These are phyloP conservation scores for Penicillium sp. DNA, from an alignment of 2,329 filamentous ascomycete genomes.

Conservation along the genomic window DNA sequence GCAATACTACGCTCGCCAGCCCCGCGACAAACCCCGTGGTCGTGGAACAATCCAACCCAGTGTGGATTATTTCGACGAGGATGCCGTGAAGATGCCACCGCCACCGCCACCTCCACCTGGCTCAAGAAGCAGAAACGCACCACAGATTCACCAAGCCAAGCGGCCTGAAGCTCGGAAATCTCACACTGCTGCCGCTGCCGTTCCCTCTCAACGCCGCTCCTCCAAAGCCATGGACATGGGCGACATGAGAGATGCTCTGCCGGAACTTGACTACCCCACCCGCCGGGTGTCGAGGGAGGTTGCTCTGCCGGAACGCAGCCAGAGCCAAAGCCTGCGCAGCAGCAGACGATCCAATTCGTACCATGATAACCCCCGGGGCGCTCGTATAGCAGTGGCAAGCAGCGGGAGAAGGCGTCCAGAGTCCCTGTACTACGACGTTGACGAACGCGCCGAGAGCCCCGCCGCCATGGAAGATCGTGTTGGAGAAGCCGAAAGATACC, in stretches of 20 bases:
- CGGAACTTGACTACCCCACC: conserved; percentile 25
- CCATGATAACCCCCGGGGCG: conserved; percentile 30
- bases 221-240: conserved; percentile 36
- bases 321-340: conserved; percentile 33
- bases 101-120: conserved; percentile 42
- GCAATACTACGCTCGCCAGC: conserved; percentile 28
- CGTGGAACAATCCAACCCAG: conserved; percentile 29
- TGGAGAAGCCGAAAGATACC: conserved; percentile 40
- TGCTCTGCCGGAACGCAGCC: conserved; percentile 34
- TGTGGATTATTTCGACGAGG: conserved; percentile 36
- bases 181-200: conserved; percentile 28
- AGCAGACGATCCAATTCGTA: conserved; percentile 32
- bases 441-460: conserved; percentile 12
- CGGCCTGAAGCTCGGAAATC: conserved; percentile 27
- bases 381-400: conserved; percentile 35
- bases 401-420: conserved; percentile 31
- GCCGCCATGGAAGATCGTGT: conserved; percentile 40
- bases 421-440: conserved; percentile 32
- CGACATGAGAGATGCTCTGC: conserved; percentile 34
- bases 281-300: conserved; percentile 33
- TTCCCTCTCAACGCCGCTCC: conserved; percentile 28
- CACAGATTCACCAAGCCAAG: conserved; percentile 39
- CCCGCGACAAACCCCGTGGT: conserved; percentile 19
- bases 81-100: conserved; percentile 27
- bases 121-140: conserved; percentile 19